Conservation (phyloP, 208 protist species). For the Strigomonas oncopelti region DNA sequence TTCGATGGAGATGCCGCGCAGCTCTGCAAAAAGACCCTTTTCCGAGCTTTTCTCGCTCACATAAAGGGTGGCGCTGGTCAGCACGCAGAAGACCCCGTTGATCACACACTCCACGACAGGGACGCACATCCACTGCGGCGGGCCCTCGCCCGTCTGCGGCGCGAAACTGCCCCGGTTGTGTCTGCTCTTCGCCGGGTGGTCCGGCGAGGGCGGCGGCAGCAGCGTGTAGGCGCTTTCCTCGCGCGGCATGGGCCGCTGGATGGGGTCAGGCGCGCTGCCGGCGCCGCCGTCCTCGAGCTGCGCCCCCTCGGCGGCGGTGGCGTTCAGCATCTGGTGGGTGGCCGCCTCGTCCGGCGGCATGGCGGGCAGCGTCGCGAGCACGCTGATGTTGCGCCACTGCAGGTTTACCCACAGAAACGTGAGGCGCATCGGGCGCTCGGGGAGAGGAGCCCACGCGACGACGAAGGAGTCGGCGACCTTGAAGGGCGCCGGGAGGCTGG, state of each 20-base stretch:
- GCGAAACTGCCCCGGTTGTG: not conserved
- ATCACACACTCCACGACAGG: slow-evolving; percentile 68
- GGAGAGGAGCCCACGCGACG: slow-evolving; percentile 30
- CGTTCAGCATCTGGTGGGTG: not conserved
- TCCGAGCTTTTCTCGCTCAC: slow-evolving; percentile 1
- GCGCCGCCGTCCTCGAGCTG: not conserved
- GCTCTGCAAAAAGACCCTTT: slow-evolving; percentile 16
- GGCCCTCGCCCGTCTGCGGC: not conserved
- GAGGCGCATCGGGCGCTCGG: slow-evolving; percentile 56
- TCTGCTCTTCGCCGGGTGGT: not conserved
- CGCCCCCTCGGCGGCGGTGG: not conserved
- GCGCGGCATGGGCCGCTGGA: not conserved
- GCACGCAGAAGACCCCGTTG: slow-evolving; percentile 51
- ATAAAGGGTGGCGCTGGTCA: slow-evolving; percentile 27
- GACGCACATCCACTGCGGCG: slow-evolving; percentile 18
- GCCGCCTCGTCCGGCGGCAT: not conserved
- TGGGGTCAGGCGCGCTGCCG: no score
- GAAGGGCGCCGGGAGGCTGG: not conserved
- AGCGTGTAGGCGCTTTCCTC: not conserved
- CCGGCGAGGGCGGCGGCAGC: no score
- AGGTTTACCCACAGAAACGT: slow-evolving; percentile 23
- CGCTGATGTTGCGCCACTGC: slow-evolving; percentile 1
- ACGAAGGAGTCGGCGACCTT: slow-evolving; percentile 25
- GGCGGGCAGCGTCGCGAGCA: not conserved
- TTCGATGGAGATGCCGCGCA: slow-evolving; percentile 54